These are phyloP conservation scores for Lactarius vividus DNA, from an alignment of 768 basidiomycete genomes.

Conservation along the genomic window DNA sequence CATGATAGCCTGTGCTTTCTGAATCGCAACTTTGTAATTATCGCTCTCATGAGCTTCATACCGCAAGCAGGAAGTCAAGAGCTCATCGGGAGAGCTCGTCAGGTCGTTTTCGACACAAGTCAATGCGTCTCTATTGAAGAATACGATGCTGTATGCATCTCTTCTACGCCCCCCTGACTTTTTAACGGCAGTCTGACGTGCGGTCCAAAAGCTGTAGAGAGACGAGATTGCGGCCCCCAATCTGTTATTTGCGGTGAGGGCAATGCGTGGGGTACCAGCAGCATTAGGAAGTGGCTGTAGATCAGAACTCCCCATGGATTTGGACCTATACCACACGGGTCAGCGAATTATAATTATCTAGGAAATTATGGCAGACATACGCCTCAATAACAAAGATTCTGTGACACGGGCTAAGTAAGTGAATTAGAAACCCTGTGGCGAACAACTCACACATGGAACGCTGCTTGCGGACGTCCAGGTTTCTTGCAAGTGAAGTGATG, in stretches of 20 bases:
- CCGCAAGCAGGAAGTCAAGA: constrained; percentile 41
- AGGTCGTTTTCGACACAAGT: constrained; percentile 45
- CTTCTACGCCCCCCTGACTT: constrained; percentile 35
- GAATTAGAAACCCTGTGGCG: background rate
- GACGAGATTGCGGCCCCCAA: constrained; percentile 60
- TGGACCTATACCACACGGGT: constrained; percentile 39
- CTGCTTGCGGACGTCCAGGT: constrained; percentile 48
- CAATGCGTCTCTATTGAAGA: constrained; percentile 38
- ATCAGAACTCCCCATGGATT: constrained; percentile 47
- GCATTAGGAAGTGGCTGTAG: constrained; percentile 44
- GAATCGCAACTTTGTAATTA: constrained; percentile 43
- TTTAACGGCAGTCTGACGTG: constrained; percentile 42
- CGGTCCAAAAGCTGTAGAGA: constrained; percentile 52
- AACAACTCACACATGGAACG: constrained; percentile 56
- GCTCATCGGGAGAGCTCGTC: constrained; percentile 41
- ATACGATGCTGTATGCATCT: constrained; percentile 55
- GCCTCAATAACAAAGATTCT: constrained; percentile 54
- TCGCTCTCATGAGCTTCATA: constrained; percentile 40
- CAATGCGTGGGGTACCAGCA: constrained; percentile 40
- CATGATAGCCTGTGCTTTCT: constrained; percentile 39
- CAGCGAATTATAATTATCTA: background rate
- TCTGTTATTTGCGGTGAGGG: constrained; percentile 41
- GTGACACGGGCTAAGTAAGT: background rate
- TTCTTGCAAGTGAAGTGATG: constrained; percentile 54
- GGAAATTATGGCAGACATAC: constrained; percentile 29